A percentile compares a stretch with the other conserved stretches of the same genome.
Evolutionary conservation across 2,329 filamentous ascomycete genomes (phyloP).

Genomic region (Raffaelea albimanens): DNA sequence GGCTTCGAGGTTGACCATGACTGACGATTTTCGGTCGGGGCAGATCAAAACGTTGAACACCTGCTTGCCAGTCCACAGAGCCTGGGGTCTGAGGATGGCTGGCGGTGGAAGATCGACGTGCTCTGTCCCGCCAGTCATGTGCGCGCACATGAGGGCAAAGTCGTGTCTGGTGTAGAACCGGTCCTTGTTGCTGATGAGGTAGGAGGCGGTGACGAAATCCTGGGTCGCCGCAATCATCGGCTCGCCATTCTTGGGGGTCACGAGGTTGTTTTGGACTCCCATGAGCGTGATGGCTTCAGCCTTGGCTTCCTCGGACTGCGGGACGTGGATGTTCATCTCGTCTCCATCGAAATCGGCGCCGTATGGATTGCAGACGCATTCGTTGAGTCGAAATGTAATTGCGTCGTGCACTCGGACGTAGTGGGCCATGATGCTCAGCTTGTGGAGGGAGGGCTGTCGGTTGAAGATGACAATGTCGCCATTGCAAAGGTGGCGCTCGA

Average conservation of each 20-base stretch:
- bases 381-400: conserved; percentile 95
- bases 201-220: conserved; percentile 96
- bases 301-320: conserved; percentile 92
- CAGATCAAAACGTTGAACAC: conserved; percentile 77
- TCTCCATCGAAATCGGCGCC: conserved; percentile 99
- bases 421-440: conserved; percentile 96
- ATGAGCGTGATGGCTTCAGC: conserved; percentile 93
- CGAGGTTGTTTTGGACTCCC: conserved; percentile 94
- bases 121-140: conserved; percentile 70
- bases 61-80: conserved; percentile 92
- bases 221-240: conserved; percentile 98
- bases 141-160: conserved; percentile 83
- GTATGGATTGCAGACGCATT: conserved; percentile 96
- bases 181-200: conserved; percentile 83
- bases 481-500: conserved; percentile 91
- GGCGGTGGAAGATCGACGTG: conserved; percentile 80
- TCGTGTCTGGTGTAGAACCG: conserved; percentile 81
- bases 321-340: conserved; percentile 98
- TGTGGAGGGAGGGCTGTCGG: conserved; percentile 93
- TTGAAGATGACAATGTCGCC: conserved; percentile 97
- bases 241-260: conserved; percentile 93
- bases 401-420: conserved; percentile 87
- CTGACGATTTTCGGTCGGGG: conserved; percentile 73
- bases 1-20: conserved; percentile 86
- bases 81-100: conserved; percentile 73